Evolutionary conservation across 1,284 basidiomycete species (phyloP), one percentile per base, ranked within the genome.

Genomic region (Hemileccinum hortonii): DNA sequence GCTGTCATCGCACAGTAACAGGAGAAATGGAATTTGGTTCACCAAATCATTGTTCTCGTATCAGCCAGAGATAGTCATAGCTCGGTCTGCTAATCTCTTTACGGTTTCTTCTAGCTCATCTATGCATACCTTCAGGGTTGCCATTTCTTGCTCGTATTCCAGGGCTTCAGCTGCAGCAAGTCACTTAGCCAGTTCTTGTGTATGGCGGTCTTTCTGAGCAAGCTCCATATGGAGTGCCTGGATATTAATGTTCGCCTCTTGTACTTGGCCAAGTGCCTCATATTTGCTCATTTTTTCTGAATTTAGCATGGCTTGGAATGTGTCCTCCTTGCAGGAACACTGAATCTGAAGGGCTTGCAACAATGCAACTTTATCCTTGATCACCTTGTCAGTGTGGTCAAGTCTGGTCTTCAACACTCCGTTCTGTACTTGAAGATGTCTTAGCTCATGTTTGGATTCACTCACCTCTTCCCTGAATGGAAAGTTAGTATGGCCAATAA

Each of bases 11-110:
- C 32, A 44, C 22, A 56, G n/a, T 26, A 50, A 36, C 24, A 16
- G 49, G 38, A 29, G 10, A 42, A 53, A 54, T 41, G 33, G 33
- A 49, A 57, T 53, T 55, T 54, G 47, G 57, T 57, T 57, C 56
- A 81, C 80, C 71, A 82, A 54, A 49, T 75, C 66, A 26, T 73
- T 70, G 14, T 59, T 62, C 52, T 73, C 63, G 50, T 79, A 76
- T 47, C 76, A 66, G 47, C 54, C 55, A 46, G 63, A 69, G 49
- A 76, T 62, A 16, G 51, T 69, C 39, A 38, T 51, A 11, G 64
- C 63, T 45, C 68, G 57, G 43, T 64, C 56, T 49, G 55, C 53
- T 47, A 70, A 50, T 41, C 49, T 55, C 46, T 58, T 59, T 54
- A 69, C 62, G 48, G 59, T 58, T 22, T 47, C 58, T 52, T 73